Evolutionary conservation across 352 stramenopile species (phyloP).

Genomic region (Halophytophthora batemanensis): DNA sequence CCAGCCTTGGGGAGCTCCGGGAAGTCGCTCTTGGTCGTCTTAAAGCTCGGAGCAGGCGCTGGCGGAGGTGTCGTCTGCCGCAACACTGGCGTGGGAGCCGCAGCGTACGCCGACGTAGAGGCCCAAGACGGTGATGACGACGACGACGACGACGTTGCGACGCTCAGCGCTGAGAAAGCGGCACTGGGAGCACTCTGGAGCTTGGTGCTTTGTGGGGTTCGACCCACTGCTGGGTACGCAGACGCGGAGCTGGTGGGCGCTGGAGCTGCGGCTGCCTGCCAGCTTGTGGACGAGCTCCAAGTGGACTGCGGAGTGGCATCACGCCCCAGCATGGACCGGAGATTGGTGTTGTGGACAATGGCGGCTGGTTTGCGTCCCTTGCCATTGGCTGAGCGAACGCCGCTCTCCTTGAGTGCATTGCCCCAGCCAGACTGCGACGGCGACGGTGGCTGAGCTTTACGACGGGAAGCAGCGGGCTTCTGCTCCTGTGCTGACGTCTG

Average conservation of each 20-base stretch:
- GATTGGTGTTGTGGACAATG: slow-evolving; percentile 62
- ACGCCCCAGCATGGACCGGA: slow-evolving; percentile 37
- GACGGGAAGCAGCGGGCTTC: slow-evolving; percentile 8
- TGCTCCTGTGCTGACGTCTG: slow-evolving; percentile 26
- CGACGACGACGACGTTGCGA: slow-evolving; percentile 17
- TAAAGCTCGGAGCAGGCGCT: slow-evolving; percentile 27
- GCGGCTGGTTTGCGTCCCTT: slow-evolving; percentile 33
- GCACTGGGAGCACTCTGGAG: slow-evolving; percentile 54
- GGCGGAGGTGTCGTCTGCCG: slow-evolving; percentile 20
- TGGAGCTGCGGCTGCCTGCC: slow-evolving; percentile 31
- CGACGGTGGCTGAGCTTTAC: slow-evolving; percentile 27
- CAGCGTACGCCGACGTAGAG: slow-evolving; percentile 29
- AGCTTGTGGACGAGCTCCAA: slow-evolving; percentile 55
- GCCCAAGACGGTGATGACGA: slow-evolving; percentile 35
- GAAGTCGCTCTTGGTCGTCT: slow-evolving; percentile 70
- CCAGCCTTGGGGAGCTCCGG: slow-evolving; percentile 60
- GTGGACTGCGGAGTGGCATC: slow-evolving; percentile 32
- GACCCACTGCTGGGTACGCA: slow-evolving; percentile 18
- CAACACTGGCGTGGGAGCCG: slow-evolving; percentile 25
- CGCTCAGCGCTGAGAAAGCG: slow-evolving; percentile 44
- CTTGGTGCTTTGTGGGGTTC: slow-evolving; percentile 52
- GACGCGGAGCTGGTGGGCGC: slow-evolving; percentile 14
- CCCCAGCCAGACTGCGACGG: slow-evolving; percentile 57
- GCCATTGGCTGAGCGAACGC: slow-evolving; percentile 19
- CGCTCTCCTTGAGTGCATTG: slow-evolving; percentile 71